Percentiles rank a stretch among this genome's conserved stretches.
Evolutionary conservation across 306 rosid genomes (phyloP).

Genomic region (Glycine tomentella): DNA sequence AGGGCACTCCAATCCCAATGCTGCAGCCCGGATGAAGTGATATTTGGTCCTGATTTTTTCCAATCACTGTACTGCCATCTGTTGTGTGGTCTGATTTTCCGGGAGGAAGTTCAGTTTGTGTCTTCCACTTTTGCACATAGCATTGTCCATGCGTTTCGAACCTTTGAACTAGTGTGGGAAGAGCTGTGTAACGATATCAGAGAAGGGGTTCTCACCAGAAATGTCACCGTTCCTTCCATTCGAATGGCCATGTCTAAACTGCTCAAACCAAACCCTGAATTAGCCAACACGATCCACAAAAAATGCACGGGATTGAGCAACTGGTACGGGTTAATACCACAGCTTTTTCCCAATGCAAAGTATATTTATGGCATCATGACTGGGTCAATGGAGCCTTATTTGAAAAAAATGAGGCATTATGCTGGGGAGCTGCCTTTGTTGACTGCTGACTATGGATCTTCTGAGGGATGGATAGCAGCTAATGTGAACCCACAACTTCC

Average conservation of each 20-base stretch:
- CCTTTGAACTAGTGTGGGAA: conserved; percentile 88
- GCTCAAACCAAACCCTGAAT: conserved; percentile 78
- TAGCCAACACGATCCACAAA: conserved; percentile 60
- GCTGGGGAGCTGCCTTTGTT: conserved; percentile 77
- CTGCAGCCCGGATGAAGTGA: conserved; percentile 95
- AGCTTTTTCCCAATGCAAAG: conserved; percentile 82
- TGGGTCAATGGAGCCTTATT: conserved; percentile 94
- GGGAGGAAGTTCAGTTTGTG: conserved; percentile 70
- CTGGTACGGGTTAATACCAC: conserved; percentile 92
- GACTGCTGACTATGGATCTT: conserved; percentile 91
- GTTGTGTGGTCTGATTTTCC: conserved; percentile 74
- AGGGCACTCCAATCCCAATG: conserved; percentile 68
- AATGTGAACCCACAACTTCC: conserved; percentile 77
- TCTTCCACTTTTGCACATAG: conserved; percentile 89
- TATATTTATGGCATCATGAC: conserved; percentile 94
- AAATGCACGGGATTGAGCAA: conserved; percentile 74
- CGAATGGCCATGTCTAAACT: conserved; percentile 70
- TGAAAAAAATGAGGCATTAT: conserved; percentile 83
- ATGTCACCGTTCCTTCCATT: conserved; percentile 63
- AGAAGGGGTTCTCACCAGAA: conserved; percentile 66
- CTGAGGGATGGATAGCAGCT: conserved; percentile 96
- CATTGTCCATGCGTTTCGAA: conserved; percentile 76
- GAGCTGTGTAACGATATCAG: conserved; percentile 75
- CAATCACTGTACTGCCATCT: conserved; percentile 94
- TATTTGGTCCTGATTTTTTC: conserved; percentile 83